Conservation (phyloP, 2,329 filamentous ascomycete species). For the Tolypocladium capitatum region DNA sequence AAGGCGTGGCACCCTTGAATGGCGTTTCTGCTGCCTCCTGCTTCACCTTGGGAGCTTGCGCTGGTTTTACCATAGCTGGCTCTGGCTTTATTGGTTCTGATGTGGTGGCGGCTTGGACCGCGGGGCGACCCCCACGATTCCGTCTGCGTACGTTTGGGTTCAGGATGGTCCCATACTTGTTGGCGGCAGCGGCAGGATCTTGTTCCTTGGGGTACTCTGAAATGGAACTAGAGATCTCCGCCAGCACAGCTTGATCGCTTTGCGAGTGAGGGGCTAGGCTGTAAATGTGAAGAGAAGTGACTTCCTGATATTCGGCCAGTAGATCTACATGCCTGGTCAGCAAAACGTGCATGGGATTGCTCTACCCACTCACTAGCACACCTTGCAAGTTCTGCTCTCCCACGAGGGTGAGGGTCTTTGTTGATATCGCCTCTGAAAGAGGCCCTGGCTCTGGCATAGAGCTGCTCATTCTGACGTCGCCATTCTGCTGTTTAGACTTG, state of each 20-base stretch:
- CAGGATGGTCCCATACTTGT: conserved; percentile 58
- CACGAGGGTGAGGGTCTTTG: conserved; percentile 51
- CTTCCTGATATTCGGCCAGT: conserved; percentile 55
- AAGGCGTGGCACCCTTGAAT: conserved; percentile 11
- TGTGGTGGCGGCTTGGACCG: conserved; percentile 13
- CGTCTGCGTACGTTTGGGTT: conserved; percentile 53
- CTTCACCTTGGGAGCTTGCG: conserved; percentile 12
- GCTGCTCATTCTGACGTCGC: conserved; percentile 58
- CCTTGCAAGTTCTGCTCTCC: conserved; percentile 61
- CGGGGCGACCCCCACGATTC: conserved; percentile 23
- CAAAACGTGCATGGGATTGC: background rate
- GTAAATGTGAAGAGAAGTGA: conserved; percentile 75
- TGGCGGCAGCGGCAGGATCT: conserved; percentile 44
- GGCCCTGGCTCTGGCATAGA: conserved; percentile 41
- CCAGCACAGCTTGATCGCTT: conserved; percentile 56
- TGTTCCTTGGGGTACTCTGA: conserved; percentile 40
- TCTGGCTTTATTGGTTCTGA: conserved; percentile 19
- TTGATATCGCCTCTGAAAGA: conserved; percentile 35
- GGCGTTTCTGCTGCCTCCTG: conserved; percentile 14
- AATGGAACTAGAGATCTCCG: conserved; percentile 54
- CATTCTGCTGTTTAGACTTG: conserved; percentile 30
- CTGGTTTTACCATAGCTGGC: conserved; percentile 5
- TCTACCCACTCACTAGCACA: conserved; percentile 17
- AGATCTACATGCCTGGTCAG: conserved; percentile 34
- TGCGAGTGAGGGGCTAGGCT: conserved; percentile 61